phyloP scores from a whole-genome alignment of 2,329 filamentous ascomycete genomes.

The Ascochyta viciae-villosae region DNA sequence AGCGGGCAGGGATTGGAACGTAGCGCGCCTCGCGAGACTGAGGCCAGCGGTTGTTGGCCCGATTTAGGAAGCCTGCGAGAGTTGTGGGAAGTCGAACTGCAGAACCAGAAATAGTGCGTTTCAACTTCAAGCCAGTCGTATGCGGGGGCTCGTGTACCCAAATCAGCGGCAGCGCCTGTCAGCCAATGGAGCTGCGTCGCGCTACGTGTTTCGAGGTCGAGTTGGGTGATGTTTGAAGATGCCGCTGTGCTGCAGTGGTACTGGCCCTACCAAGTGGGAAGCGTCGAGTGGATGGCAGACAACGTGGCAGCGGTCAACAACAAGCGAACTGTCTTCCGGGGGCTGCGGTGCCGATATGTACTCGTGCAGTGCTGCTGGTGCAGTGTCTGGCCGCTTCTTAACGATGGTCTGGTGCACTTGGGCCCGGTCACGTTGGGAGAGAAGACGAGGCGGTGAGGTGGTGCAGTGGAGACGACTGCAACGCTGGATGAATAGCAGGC shows the following conservation, averaged over 20 bases:
- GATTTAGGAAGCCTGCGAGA: conserved; percentile 30
- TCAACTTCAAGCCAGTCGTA: conserved; percentile 33
- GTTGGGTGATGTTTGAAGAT: conserved; percentile 38
- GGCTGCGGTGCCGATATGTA: conserved; percentile 32
- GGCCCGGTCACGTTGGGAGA: conserved; percentile 38
- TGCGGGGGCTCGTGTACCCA: conserved; percentile 16
- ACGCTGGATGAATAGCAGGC: conserved; percentile 40
- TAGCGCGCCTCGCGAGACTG: conserved; percentile 40
- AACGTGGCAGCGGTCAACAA: conserved; percentile 21
- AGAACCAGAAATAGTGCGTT: conserved; percentile 45
- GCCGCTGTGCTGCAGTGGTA: conserved; percentile 31
- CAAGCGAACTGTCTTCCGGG: conserved; percentile 24
- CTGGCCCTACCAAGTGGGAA: conserved; percentile 10
- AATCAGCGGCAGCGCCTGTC: conserved; percentile 33
- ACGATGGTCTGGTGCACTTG: conserved; percentile 32
- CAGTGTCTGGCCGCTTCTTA: conserved; percentile 19
- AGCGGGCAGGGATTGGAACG: conserved; percentile 26
- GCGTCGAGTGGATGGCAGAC: conserved; percentile 16
- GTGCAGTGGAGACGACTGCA: conserved; percentile 30
- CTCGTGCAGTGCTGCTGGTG: conserved; percentile 13
- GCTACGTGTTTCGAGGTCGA: conserved; percentile 43
- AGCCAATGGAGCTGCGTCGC: conserved; percentile 40
- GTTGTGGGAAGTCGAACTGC: conserved; percentile 39
- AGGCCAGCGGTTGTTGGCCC: conserved; percentile 43
- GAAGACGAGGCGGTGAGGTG: conserved; percentile 43